These are phyloP conservation scores for Cynara cardunculus DNA, from an alignment of 129 eudicot species.

Conservation along the genomic window DNA sequence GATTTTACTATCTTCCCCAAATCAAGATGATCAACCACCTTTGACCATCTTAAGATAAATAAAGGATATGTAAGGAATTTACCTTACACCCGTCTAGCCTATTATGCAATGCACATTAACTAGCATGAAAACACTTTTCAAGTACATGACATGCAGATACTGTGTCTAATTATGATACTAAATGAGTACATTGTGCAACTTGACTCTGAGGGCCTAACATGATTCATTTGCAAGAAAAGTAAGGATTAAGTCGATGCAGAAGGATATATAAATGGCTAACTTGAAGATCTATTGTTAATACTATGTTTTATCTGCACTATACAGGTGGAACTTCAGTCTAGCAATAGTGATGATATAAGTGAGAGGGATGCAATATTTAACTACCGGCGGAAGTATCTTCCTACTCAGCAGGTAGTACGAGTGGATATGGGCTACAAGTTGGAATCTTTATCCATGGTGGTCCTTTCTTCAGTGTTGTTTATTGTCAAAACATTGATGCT, in stretches of 20 bases:
- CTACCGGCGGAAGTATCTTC: slow-evolving; percentile 83
- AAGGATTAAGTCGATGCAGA: background rate
- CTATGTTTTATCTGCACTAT: background rate
- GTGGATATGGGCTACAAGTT: background rate
- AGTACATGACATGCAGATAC: background rate
- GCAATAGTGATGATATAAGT: slow-evolving; percentile 44
- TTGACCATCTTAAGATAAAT: background rate
- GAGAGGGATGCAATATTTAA: slow-evolving; percentile 92
- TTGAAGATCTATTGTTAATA: background rate
- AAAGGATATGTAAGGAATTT: background rate
- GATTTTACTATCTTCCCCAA: background rate
- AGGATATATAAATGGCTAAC: background rate
- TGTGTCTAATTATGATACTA: background rate
- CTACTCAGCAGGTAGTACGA: slow-evolving; percentile 75
- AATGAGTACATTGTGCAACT: background rate
- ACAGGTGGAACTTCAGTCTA: slow-evolving; percentile 87
- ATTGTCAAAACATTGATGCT: background rate
- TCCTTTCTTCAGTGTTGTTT: background rate
- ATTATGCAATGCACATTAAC: background rate
- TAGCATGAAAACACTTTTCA: background rate
- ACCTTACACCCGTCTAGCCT: background rate
- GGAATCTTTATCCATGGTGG: slow-evolving; percentile 1
- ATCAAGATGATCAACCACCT: background rate
- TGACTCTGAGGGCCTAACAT: background rate
- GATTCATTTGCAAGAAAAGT: background rate